phyloP scores from a whole-genome alignment of 768 basidiomycete species.

The Cystobasidium ongulense region DNA sequence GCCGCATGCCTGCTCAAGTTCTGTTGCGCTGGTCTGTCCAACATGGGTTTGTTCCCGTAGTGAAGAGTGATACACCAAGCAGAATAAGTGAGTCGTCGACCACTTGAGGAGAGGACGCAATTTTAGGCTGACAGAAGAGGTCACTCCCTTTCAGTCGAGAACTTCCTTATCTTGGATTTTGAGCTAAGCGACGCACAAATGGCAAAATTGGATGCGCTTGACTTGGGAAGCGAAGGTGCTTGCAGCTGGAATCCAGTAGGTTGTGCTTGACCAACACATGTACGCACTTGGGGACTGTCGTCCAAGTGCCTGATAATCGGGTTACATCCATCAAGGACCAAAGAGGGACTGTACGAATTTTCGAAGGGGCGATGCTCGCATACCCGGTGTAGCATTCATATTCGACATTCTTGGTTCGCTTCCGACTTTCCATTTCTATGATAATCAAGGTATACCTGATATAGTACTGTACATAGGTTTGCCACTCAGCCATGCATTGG shows the following conservation, averaged over 20 bases:
- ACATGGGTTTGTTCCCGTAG: slow-evolving; percentile 6
- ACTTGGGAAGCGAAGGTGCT: slow-evolving; percentile 22
- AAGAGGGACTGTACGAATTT: no score
- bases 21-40: slow-evolving; percentile 21
- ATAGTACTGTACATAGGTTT: no score
- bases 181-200: not conserved
- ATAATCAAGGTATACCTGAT: no score
- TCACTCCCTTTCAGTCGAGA: slow-evolving; percentile 16
- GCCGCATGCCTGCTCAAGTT: slow-evolving; percentile 13
- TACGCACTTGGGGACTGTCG: no score
- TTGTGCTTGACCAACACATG: not conserved
- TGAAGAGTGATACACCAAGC: slow-evolving; percentile 17
- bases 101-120: not conserved
- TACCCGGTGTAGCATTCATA: no score
- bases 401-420: no score
- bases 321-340: no score
- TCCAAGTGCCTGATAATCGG: not conserved
- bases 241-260: slow-evolving; percentile 27
- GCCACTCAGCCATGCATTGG: not conserved
- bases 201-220: slow-evolving; percentile 3
- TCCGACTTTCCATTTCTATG: no score
- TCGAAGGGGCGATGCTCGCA: no score
- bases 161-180: slow-evolving; percentile 8
- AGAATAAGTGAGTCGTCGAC: slow-evolving; percentile 16
- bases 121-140: not conserved